Evolutionary conservation across 2,329 filamentous ascomycete genomes (phyloP), one percentile per base, ranked within the genome.

Genomic region (Pseudocercospora fuligena): DNA sequence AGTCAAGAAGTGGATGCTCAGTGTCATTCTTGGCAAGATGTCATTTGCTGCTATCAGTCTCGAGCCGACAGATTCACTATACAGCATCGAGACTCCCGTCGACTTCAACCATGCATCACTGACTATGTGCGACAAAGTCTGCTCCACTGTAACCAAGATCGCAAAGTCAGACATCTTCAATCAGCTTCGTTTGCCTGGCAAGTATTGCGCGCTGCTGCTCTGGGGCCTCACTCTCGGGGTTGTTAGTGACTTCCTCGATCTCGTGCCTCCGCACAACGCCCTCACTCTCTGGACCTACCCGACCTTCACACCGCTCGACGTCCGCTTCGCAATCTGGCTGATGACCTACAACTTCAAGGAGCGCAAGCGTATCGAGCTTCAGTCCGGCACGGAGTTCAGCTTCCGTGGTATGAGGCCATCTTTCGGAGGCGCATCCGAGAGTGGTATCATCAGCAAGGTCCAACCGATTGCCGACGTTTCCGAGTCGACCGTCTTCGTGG

Each of bases 181-280:
- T 31, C 74, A 73, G 47, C 73, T 66, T n/a, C 71, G 71, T 1
- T 59, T 78, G 73, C 73, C 78, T 68, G 62, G 69, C 72, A 80
- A 69, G 76, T 77, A 70, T 71, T 76, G 69, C 27, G 86, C 88
- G 1, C 79, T 91, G 1, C 77, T 90, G 11, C 84, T 91, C 1
- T 92, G 89, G 89, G 89, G 89, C 0, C 76, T 92, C 36, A 91
- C 89, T 0, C 80, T 91, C 1, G 89, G 89, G 5, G 86, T 92
- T 33, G 78, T 91, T 46, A 87, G 87, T 16, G 89, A 92, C 76
- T 88, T 91, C 69, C 81, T 91, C 25, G 88, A 91, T 69, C 84
- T 90, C 73, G 78, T 91, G 3, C 89, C 89, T n/a, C 88, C 88
- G 1, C 81, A 86, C 69, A 87, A 86, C 61, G 85, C 88, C 1